Base-by-base conservation (phyloP, 257 asterid species). In the Petunia secreta region DNA sequence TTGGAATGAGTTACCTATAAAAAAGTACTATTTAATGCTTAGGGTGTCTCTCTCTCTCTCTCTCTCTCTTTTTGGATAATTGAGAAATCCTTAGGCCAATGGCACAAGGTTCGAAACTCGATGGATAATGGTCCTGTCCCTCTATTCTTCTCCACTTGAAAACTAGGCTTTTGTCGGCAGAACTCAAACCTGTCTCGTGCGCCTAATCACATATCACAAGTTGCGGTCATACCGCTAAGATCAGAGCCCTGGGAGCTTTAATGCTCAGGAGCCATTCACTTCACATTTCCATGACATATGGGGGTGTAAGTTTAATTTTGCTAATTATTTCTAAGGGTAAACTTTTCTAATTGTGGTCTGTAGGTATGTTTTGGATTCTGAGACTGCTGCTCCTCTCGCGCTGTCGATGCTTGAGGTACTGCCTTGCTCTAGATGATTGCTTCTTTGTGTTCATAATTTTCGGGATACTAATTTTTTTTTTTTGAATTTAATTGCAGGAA, bases 341-440 rank as follows among this genome's bases (percentile, higher is more conserved):
- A 78, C 55, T 16, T 52, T 44, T 68, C 75, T 89, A 58, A 64
- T 79, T 79, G 38, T 86, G 71, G 84, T 84, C 82, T 87, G 91
- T 87, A 96, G 99, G 99, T 96, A 96, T 81, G 97, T 94, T 84
- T 87, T 89, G 91, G 99, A 94, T 89, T 84, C 98, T 78, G 87
- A 88, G 84, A 93, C 92, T 81, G 99, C 99, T 85, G 98, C 92
- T 80, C 97, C 98, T 58, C 97, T 96, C 80, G 84, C 99, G 82
- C 86, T 96, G 83, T 96, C 94, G 84, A 89, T 96, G 97, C 91
- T 96, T 71, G 92, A 96, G 98, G 99, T 96, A 83, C 83, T 89
- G 73, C 86, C 64, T 87, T 46, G 81, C 75, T 79, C 79, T 64
- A 62, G 65, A 36, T 57, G 73, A n/a, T 50, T 8, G 41, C 39